Evolutionary conservation across 257 asterid species (phyloP).

Genomic region (Cinchona pubescens): DNA sequence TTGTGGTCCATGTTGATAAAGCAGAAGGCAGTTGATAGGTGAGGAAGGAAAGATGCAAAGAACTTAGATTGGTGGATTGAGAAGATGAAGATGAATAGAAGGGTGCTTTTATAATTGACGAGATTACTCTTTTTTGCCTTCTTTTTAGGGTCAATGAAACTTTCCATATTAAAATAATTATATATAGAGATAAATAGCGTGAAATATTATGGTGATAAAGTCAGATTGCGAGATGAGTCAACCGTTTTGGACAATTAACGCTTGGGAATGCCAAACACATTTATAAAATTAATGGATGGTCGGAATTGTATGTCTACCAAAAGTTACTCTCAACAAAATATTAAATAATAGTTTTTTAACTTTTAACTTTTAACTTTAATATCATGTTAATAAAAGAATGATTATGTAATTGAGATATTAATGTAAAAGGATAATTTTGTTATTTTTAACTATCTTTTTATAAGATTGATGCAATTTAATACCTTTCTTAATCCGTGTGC

Average conservation of each 20-base stretch:
- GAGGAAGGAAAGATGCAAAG: not conserved
- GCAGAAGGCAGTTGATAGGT: not conserved
- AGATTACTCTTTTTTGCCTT: not conserved
- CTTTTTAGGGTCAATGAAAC: conserved; percentile 7
- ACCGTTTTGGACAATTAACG: not conserved
- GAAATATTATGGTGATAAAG: not conserved
- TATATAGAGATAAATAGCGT: not conserved
- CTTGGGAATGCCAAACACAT: not conserved
- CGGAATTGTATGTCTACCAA: too few species aligned
- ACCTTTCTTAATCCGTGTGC: too few species aligned
- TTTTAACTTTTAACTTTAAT: too few species aligned
- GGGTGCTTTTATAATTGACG: conserved; percentile 11
- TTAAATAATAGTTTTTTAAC: too few species aligned
- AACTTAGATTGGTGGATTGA: conserved; percentile 1
- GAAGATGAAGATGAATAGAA: not conserved
- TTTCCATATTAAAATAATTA: not conserved
- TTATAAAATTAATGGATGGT: too few species aligned
- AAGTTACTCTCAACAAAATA: too few species aligned
- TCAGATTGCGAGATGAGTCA: not conserved
- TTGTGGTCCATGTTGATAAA: conserved; percentile 13
- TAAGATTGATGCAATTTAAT: too few species aligned
- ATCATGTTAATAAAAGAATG: too few species aligned
- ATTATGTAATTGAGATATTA: too few species aligned
- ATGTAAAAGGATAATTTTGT: too few species aligned
- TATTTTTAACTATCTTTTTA: too few species aligned